A percentile compares a stretch with the other conserved stretches of the same genome.
Evolutionary conservation across 2,329 filamentous ascomycete genomes (phyloP).

Genomic region (Paraphoma sp.): DNA sequence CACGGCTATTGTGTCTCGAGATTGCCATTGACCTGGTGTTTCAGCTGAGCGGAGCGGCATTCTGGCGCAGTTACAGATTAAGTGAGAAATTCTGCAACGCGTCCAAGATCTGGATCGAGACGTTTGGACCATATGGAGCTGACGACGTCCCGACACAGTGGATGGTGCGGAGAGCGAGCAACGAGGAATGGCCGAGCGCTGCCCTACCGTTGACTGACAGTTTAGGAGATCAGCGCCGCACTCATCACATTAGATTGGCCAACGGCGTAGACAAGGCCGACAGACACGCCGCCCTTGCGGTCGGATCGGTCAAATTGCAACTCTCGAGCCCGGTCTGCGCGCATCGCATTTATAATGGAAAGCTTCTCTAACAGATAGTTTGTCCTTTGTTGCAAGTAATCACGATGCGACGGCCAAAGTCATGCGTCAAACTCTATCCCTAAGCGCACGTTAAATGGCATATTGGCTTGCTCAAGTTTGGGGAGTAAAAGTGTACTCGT

Average conservation of each 20-base stretch:
- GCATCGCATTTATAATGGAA: not conserved
- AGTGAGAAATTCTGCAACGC: conserved; percentile 16
- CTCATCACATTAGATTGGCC: not conserved
- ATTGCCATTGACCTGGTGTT: conserved; percentile 16
- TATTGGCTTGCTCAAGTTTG: not conserved
- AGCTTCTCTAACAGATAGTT: not conserved
- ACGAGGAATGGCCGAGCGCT: conserved; percentile 22
- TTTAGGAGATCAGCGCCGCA: conserved; percentile 12
- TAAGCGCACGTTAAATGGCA: not conserved
- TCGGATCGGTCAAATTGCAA: not conserved
- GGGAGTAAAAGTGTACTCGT: not conserved
- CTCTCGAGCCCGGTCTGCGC: not conserved
- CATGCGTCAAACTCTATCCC: conserved; percentile 14
- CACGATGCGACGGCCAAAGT: not conserved
- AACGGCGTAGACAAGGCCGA: not conserved
- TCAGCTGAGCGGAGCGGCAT: conserved; percentile 26
- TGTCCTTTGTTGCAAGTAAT: not conserved
- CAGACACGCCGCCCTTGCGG: not conserved
- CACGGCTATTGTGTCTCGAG: conserved; percentile 21
- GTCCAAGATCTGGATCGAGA: conserved; percentile 10
- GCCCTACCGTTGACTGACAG: conserved; percentile 29
- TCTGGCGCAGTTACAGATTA: conserved; percentile 21
- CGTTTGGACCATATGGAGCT: conserved; percentile 8
- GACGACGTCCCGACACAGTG: conserved; percentile 29
- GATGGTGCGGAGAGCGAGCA: conserved; percentile 37